Conservation (phyloP, 441 rosid genomes). For the Corymbia citriodora region DNA sequence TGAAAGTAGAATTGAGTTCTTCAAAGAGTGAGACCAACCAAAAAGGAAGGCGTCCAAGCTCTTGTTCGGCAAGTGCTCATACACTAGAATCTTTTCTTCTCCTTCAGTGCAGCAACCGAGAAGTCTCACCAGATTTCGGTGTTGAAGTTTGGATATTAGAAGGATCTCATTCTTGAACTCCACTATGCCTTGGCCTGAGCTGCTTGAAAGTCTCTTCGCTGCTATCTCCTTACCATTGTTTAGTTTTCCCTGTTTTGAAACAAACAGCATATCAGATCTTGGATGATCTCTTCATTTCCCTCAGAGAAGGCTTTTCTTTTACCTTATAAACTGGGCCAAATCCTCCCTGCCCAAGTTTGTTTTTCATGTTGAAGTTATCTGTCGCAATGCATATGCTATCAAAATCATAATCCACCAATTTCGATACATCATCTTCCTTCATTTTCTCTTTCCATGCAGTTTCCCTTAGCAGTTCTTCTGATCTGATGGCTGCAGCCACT, state of each 20-base stretch:
- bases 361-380: background rate
- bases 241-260: background rate
- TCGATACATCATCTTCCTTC: background rate
- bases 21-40: background rate
- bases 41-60: background rate
- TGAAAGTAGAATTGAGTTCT: background rate
- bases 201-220: slow-evolving; percentile 22
- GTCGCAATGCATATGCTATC: background rate
- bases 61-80: background rate
- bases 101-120: background rate
- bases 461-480: background rate
- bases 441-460: background rate
- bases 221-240: slow-evolving; percentile 5
- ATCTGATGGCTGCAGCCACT: background rate
- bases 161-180: slow-evolving; percentile 33
- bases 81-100: background rate
- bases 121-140: background rate
- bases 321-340: background rate
- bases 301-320: background rate
- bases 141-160: slow-evolving; percentile 32
- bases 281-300: background rate
- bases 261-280: background rate
- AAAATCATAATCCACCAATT: background rate
- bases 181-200: slow-evolving; percentile 26
- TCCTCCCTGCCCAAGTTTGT: background rate